These are phyloP conservation scores for Acacia concinna DNA, from an alignment of 331 rosid species.

Conservation along the genomic window DNA sequence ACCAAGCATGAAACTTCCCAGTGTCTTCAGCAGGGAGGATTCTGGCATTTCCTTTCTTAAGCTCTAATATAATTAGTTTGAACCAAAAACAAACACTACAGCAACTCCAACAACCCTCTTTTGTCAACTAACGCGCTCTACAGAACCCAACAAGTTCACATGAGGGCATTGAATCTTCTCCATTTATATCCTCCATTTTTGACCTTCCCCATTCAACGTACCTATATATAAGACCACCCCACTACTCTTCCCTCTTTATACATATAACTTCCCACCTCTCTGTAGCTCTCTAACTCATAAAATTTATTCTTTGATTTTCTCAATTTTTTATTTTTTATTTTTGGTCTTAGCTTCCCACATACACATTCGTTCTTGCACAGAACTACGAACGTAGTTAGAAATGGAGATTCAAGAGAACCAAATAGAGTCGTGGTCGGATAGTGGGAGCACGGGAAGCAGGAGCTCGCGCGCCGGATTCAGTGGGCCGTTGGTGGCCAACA, in stretches of 20 bases:
- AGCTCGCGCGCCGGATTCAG: constrained; percentile 47
- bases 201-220: constrained; percentile 28
- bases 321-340: not conserved
- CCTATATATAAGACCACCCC: constrained; percentile 3
- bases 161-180: constrained; percentile 48
- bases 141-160: constrained; percentile 28
- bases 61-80: not conserved
- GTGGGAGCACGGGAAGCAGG: constrained; percentile 50
- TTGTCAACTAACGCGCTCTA: constrained; percentile 36
- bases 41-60: not conserved
- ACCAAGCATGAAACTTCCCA: not conserved
- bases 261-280: constrained; percentile 6
- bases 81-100: not conserved
- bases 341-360: not conserved
- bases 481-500: constrained; percentile 50
- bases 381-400: not conserved
- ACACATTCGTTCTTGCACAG: not conserved
- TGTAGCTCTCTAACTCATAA: not conserved
- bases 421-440: constrained; percentile 54
- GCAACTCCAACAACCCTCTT: constrained; percentile 43
- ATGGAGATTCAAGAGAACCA: constrained; percentile 78
- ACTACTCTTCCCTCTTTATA: not conserved
- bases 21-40: not conserved
- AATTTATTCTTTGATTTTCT: too few species aligned
- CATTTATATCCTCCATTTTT: not conserved